Base-by-base conservation (phyloP, 495 filamentous ascomycete genomes). In the Daldinia loculata region DNA sequence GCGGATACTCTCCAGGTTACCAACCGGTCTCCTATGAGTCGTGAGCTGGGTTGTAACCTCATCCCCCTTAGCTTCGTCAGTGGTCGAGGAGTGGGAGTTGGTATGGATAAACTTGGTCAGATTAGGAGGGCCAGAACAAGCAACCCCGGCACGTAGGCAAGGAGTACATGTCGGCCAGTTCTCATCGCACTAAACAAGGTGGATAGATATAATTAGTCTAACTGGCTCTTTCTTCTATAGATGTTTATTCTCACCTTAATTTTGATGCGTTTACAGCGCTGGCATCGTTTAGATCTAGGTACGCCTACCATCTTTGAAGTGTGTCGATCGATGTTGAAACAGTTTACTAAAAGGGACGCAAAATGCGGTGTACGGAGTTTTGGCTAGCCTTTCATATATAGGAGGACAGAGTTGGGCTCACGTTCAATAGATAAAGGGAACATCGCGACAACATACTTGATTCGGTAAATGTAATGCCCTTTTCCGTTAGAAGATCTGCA, bases 81-180 rank as follows among this genome's bases (percentile, higher is more conserved):
- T 32, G 26, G 26, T 19, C 12, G 48, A 38, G 26, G 41, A 22
- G 38, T 61, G 45, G 4, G 19, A 50, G 27, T 30, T 43, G 24
- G 58, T 67, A 19, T 67, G 27, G 64, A 72, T 53, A 39, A 72
- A 72, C 12, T 64, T 72, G 56, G 60, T 67, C 41, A 65, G 19
- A 50, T 43, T 64, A 1, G 58, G 50, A 22, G 64, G 64, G 3
- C 70, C 70, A 17, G 64, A 68, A 15, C 70, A 72, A 2, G 32
- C 7, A 8, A 61, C 55, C 17, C 63, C 59, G 9, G 69, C 69
- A 30, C 61, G 60, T 7, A 61, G 2, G 36, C 70, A 72, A 19
- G 70, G 70, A 2, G 70, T 68, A 51, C 64, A 72, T 32, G 55
- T 68, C 8, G 70, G 70, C 70, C 70, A 72, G 7, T 55, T 72